These are phyloP conservation scores for Trichosanthes truncata DNA, from an alignment of 306 rosid species.

Conservation along the genomic window DNA sequence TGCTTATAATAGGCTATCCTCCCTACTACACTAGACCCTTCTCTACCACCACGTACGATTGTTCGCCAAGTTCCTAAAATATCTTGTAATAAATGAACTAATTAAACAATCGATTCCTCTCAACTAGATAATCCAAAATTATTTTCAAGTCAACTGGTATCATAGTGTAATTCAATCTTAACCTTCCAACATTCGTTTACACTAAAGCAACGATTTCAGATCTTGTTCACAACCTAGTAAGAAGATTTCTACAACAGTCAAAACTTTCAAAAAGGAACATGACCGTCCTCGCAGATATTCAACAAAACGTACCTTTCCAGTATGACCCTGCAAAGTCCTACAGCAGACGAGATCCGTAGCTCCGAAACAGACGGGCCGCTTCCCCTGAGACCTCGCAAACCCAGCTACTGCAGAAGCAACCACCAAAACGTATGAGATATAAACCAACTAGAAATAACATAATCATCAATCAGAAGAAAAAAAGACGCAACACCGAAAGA, in stretches of 20 bases:
- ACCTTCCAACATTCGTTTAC: background rate
- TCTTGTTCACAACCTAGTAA: background rate
- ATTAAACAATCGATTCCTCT: background rate
- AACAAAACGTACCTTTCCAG: slow-evolving; percentile 50
- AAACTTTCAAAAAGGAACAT: background rate
- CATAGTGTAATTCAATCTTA: background rate
- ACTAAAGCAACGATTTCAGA: background rate
- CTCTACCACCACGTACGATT: background rate
- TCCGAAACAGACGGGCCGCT: slow-evolving; percentile 63
- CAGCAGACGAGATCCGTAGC: slow-evolving; percentile 97
- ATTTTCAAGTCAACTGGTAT: background rate
- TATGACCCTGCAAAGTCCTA: slow-evolving; percentile 83
- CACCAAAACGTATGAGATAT: slow-evolving; percentile 28
- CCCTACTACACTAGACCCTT: background rate
- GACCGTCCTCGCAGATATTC: background rate
- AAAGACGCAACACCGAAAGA: background rate
- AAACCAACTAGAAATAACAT: background rate
- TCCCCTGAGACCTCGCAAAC: slow-evolving; percentile 61
- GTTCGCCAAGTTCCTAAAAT: background rate
- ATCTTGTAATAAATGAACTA: background rate
- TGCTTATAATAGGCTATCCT: background rate
- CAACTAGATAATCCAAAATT: background rate
- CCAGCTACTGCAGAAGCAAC: slow-evolving; percentile 45
- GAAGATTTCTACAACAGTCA: background rate
- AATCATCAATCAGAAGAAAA: background rate